Percentiles rank a stretch among this genome's conserved stretches.
phyloP scores from a whole-genome alignment of 257 asterid genomes.

The Przewalskia tangutica region DNA sequence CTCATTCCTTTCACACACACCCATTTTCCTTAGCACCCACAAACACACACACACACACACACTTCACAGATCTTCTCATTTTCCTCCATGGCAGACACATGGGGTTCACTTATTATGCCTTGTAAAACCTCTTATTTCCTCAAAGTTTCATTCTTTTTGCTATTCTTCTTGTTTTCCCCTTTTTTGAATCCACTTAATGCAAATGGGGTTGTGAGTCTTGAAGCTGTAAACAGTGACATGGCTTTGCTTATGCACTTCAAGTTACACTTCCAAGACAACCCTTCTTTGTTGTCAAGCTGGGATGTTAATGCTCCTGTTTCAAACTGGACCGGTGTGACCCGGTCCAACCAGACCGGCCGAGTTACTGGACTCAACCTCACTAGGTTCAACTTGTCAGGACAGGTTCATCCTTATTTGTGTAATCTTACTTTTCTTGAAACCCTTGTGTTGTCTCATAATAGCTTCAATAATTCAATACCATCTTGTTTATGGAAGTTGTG shows the following conservation, averaged over 20 bases:
- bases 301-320: constrained; percentile 19
- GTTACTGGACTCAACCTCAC: constrained; percentile 65
- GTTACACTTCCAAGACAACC: constrained; percentile 39
- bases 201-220: background rate
- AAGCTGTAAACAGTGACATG: constrained; percentile 20
- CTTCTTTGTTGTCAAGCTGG: constrained; percentile 30
- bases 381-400: constrained; percentile 50
- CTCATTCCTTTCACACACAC: background rate
- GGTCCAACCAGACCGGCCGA: constrained; percentile 54
- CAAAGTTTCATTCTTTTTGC: constrained; percentile 4
- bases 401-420: constrained; percentile 55
- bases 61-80: background rate
- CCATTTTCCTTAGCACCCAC: background rate
- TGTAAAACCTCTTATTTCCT: background rate
- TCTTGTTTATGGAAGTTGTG: constrained; percentile 35
- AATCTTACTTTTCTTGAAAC: constrained; percentile 49
- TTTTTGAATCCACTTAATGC: constrained; percentile 8
- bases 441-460: constrained; percentile 56
- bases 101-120: constrained; percentile 9
- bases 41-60: background rate
- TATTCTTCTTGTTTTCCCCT: constrained; percentile 10
- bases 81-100: constrained; percentile 21
- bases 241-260: constrained; percentile 54
- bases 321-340: constrained; percentile 41
- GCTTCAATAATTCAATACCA: constrained; percentile 46